phyloP scores from a whole-genome alignment of 2,329 filamentous ascomycete genomes.

The Epichloe coenophiala region DNA sequence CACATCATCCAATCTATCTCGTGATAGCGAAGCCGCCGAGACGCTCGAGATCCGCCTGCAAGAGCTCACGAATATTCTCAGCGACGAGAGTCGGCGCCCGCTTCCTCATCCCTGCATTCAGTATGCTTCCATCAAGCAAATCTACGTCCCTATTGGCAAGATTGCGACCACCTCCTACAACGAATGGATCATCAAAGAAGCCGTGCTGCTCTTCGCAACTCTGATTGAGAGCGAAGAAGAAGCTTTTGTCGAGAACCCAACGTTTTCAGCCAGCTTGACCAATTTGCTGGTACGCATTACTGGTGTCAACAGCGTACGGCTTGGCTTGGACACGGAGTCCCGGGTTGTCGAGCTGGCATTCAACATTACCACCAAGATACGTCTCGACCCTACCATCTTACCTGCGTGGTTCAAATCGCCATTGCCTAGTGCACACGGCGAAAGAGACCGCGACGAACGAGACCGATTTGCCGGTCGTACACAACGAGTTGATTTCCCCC shows the following conservation, averaged over 20 bases:
- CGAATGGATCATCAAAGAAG: slow-evolving; percentile 72
- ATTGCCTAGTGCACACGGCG: slow-evolving; percentile 16
- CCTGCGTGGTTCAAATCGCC: slow-evolving; percentile 76
- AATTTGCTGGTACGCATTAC: slow-evolving; percentile 72
- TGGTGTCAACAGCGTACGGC: slow-evolving; percentile 56
- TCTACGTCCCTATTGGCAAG: slow-evolving; percentile 81
- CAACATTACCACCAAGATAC: slow-evolving; percentile 91
- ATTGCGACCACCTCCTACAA: slow-evolving; percentile 77
- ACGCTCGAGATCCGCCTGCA: slow-evolving; percentile 48
- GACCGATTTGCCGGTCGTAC: slow-evolving; percentile 74
- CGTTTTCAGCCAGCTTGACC: slow-evolving; percentile 78
- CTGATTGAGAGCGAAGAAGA: slow-evolving; percentile 95
- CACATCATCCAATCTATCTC: slow-evolving; percentile 44
- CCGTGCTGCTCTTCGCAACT: slow-evolving; percentile 76
- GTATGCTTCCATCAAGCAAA: slow-evolving; percentile 73
- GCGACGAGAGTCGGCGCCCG: slow-evolving; percentile 78
- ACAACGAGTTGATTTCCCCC: slow-evolving; percentile 76
- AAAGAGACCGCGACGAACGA: slow-evolving; percentile 43
- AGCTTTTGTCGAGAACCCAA: slow-evolving; percentile 74
- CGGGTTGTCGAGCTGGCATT: slow-evolving; percentile 88
- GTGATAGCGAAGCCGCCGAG: slow-evolving; percentile 48
- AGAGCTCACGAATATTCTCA: slow-evolving; percentile 58
- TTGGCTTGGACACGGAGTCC: slow-evolving; percentile 70
- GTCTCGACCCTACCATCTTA: slow-evolving; percentile 74
- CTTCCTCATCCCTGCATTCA: slow-evolving; percentile 84